Evolutionary conservation across 371 early-diverging fungal genomes (phyloP), one percentile per base, ranked within the genome.

Genomic region (Mucor racemosus): DNA sequence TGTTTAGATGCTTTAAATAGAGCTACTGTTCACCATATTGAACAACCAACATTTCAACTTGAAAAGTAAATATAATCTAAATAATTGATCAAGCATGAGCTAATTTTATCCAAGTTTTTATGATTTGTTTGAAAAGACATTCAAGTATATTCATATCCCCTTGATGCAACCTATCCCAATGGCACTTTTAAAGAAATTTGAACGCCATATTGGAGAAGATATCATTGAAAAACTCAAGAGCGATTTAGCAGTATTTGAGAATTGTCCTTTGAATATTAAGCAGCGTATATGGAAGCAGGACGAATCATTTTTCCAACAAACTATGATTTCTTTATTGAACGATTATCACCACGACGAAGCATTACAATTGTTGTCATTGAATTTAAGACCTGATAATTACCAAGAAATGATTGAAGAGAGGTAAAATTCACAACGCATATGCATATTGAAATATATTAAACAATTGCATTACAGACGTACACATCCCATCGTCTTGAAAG

Each of bases 91-190:
- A 38, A 14, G 5, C 14, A 4, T 3, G 41, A 11, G 4, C 31
- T 17, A 34, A 35, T 54, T 61, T 14, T 65, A 7, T 62, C 13
- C 60, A 69, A 87, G 87, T 53, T 84, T 86, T 58, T 65, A 78
- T 36, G 76, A 79, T 8, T 69, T 88, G 0, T 78, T 89, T 41
- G 71, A 71, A 13, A 73, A 77, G 15, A 85, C 86, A 34, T 69
- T 82, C 56, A 82, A 82, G 15, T 89, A 89, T 60, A 81, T 91
- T 35, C 74, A 77, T 21, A 75, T 84, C 0, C 79, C 85, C 4
- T 70, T 80, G 6, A 82, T 91, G 73, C 90, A 86, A 58, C 80
- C 87, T 11, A 79, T 91, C 21, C 90, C 91, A 13, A 82, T 91
- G 72, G 76, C 87, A 9, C 77, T 91, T 6, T 70, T 91, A 33